Evolutionary conservation across 2,329 filamentous ascomycete species (phyloP), one percentile per base, ranked within the genome.

Genomic region (Purpureocillium takamizusanense): DNA sequence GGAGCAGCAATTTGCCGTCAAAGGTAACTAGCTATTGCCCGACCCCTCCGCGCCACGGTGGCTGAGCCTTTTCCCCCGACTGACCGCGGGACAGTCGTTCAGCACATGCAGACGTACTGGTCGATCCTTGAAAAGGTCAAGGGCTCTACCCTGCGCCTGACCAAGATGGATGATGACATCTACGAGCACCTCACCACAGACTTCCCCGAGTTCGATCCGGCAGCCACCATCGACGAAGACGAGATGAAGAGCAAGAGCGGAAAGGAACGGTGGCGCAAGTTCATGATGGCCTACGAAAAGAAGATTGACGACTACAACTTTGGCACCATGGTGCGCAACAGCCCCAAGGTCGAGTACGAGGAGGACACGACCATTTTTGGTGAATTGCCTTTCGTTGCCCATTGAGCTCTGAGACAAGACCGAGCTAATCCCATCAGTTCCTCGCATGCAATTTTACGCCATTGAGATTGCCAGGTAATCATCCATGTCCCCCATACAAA

Each of bases 1-100:
- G 60, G 92, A 98, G 76, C 95, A 95, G 74, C 92, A 97, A 64
- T 98, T 98, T 56, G 92, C 92, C 23, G 92, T 98, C 53, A 97
- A 97, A 72, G 84, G 85, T 87, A 31, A 16, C 33, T 12, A 14
- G 31, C 11, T 11, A 7, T 14, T 8, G 3, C 13, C 4, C n/a
- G 17, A 8, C 13, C 28, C 11, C 7, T 30, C 21, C 12, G 6
- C 14, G 11, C 28, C 17, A 13, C 15, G 37, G 31, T 6, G 3
- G 27, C 2, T n/a, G 13, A 38, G 42, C 16, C n/a, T n/a, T n/a
- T n/a, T 42, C 36, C 14, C 17, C 32, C 15, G 18, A n/a, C 35
- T 28, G 18, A 28, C 31, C 18, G 4, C 1, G 28, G 14, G 27
- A 18, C 48, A 70, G 89, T 83, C 37, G 92, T 97, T 29, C 86